A percentile compares a stretch with the other conserved stretches of the same genome.
phyloP scores from a whole-genome alignment of 1,284 basidiomycete species.

The Ceratobasidium sp. region DNA sequence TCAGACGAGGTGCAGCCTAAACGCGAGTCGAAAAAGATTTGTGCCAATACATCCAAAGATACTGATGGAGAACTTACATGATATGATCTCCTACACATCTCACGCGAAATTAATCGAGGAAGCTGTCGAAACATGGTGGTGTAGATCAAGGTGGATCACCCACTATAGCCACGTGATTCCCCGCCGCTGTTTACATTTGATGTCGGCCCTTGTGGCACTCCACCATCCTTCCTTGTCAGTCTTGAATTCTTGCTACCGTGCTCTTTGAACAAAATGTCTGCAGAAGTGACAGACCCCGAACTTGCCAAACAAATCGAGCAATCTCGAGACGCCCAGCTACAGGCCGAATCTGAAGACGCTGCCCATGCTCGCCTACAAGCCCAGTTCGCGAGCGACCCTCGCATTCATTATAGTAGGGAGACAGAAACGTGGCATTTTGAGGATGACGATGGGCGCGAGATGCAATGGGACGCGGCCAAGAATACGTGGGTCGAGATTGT shows the following conservation, averaged over 20 bases:
- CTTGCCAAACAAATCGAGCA: constrained; percentile 25
- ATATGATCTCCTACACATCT: constrained; percentile 10
- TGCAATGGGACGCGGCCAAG: constrained; percentile 86
- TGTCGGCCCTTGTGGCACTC: background rate
- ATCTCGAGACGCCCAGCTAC: constrained; percentile 30
- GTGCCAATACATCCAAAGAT: no score
- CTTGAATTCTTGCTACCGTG: background rate
- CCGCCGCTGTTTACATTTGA: constrained; percentile 23
- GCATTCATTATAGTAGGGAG: constrained; percentile 83
- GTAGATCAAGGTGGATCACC: background rate
- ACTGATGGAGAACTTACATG: background rate
- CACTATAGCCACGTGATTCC: constrained; percentile 18
- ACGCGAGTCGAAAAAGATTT: background rate
- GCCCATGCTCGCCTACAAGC: constrained; percentile 37
- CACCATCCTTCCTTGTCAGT: background rate
- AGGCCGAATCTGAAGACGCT: constrained; percentile 25
- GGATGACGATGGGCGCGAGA: constrained; percentile 87
- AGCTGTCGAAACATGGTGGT: constrained; percentile 21
- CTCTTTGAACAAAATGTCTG: constrained; percentile 11
- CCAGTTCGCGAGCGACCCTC: constrained; percentile 78
- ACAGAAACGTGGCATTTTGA: constrained; percentile 90
- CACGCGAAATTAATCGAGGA: constrained; percentile 22
- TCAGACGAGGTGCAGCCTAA: constrained; percentile 14
- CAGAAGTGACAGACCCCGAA: constrained; percentile 12
- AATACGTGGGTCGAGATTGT: constrained; percentile 88